These are phyloP conservation scores for Artemisia tridentata DNA, from an alignment of 129 eudicot genomes.

Conservation along the genomic window DNA sequence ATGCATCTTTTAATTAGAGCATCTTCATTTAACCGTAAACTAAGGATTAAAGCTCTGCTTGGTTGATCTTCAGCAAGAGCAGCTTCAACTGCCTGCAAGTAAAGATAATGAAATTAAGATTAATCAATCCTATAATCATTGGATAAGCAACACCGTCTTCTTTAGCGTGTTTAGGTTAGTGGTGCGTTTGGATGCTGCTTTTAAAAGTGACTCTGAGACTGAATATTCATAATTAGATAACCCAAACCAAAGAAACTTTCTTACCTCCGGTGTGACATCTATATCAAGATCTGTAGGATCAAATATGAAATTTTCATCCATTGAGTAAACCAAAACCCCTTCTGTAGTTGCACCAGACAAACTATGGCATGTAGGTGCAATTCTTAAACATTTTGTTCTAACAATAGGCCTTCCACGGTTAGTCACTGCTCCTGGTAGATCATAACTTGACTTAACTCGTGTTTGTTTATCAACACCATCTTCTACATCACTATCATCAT, in stretches of 20 bases:
- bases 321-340: slow-evolving; percentile 82
- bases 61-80: slow-evolving; percentile 75
- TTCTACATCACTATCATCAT: too few relatives aligned
- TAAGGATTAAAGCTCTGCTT: slow-evolving; percentile 73
- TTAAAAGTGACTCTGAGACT: not conserved
- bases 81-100: slow-evolving; percentile 74
- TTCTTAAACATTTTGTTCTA: slow-evolving; percentile 77
- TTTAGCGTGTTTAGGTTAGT: not conserved
- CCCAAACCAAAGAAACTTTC: not conserved
- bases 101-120: slow-evolving; percentile 4
- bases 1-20: slow-evolving; percentile 62
- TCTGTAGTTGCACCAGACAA: slow-evolving; percentile 98
- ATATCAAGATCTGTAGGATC: slow-evolving; percentile 97
- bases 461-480: too few relatives aligned
- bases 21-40: slow-evolving; percentile 85
- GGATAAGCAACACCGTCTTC: not conserved
- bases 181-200: not conserved
- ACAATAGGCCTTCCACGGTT: too few relatives aligned
- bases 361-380: slow-evolving; percentile 90
- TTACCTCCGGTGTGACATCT: too few relatives aligned
- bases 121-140: not conserved
- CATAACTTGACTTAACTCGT: too few relatives aligned
- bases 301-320: slow-evolving; percentile 86
- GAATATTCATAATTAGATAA: not conserved
- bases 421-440: too few relatives aligned